Evolutionary conservation across 768 basidiomycete species (phyloP).

Genomic region (Boletus insuetus): DNA sequence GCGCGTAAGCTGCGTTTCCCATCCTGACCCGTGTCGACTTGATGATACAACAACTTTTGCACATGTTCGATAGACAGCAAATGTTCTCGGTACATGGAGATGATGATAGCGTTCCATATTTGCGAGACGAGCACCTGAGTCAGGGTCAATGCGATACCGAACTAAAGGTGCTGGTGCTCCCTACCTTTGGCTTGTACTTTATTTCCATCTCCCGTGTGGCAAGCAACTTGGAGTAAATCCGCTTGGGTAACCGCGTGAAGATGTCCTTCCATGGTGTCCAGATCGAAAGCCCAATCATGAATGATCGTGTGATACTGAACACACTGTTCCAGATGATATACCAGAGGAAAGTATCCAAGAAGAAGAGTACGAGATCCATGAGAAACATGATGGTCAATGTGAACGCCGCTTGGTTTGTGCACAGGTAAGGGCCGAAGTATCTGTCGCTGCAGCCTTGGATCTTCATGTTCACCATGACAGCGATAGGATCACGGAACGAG

Average conservation of each 20-base stretch:
- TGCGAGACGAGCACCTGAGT: conserved; percentile 91
- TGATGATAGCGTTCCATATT: conserved; percentile 99
- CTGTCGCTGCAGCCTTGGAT: conserved; percentile 87
- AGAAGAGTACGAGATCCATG: conserved; percentile 97
- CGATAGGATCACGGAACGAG: conserved; percentile 90
- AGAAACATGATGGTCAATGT: conserved; percentile 97
- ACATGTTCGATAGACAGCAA: conserved; percentile 98
- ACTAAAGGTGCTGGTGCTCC: conserved; percentile 9
- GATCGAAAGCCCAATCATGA: conserved; percentile 89
- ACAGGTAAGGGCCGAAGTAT: conserved; percentile 80
- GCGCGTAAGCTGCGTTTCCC: conserved; percentile 91
- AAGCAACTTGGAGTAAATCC: conserved; percentile 93
- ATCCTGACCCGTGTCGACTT: conserved; percentile 80
- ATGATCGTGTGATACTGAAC: conserved; percentile 83
- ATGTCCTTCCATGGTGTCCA: conserved; percentile 99
- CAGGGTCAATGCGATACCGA: not conserved
- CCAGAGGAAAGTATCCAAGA: conserved; percentile 99
- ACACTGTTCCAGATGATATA: conserved; percentile 99
- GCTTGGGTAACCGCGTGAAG: conserved; percentile 91
- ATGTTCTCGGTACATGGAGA: conserved; percentile 99
- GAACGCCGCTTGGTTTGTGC: conserved; percentile 92
- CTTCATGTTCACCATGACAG: conserved; percentile 96
- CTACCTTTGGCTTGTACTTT: conserved; percentile 99
- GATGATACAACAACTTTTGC: conserved; percentile 96
- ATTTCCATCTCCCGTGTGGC: conserved; percentile 96